Base-by-base conservation (phyloP, 75 land plant genomes). In the Picea glauca region DNA sequence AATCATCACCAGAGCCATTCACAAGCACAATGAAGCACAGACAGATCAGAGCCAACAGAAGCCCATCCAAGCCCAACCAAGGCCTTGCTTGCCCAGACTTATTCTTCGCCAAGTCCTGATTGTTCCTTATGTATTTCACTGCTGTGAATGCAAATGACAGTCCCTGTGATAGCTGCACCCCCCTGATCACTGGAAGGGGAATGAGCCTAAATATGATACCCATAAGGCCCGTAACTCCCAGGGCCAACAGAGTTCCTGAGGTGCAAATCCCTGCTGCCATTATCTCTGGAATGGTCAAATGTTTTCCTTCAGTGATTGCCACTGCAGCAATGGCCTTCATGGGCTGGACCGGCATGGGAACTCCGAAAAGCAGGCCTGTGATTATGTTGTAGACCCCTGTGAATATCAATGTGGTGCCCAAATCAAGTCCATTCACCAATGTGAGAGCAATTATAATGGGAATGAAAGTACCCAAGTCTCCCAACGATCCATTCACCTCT, bases 331-430 rank as follows among this genome's bases (percentile, higher is more conserved):
- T 94, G 59, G 95, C 84, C 72, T 94, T 94, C 98, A 94, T 94
- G 26, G 98, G 98, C 81, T 94, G 98, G 46, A 94, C 98, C 0
- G 95, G 95, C 98, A 94, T 94, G 2, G 98, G 98, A 20, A 94
- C 90, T 32, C 98, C 98, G 76, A 87, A 94, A 58, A 93, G 23
- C 56, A 78, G 63, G 35, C 98, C 95, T 58, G 98, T 92, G 72
- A 89, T 23, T 76, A 89, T 72, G 84, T 94, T 94, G 89, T 90
- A 94, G 60, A 89, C 21, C 30, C 93, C 98, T 57, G 90, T 93
- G 90, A 90, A 90, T 63, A 94, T 85, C 31, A 94, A 83, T 17
- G 96, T 92, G 15, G 93, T 90, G 57, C 98, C 98, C 50, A 94
- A 79, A 79, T 93, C 83, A 73, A 92, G 88, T 58, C 84, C 83